Evolutionary conservation across 352 stramenopile species (phyloP), one percentile per base, ranked within the genome.

Genomic region (Aphanomyces cochlioides): DNA sequence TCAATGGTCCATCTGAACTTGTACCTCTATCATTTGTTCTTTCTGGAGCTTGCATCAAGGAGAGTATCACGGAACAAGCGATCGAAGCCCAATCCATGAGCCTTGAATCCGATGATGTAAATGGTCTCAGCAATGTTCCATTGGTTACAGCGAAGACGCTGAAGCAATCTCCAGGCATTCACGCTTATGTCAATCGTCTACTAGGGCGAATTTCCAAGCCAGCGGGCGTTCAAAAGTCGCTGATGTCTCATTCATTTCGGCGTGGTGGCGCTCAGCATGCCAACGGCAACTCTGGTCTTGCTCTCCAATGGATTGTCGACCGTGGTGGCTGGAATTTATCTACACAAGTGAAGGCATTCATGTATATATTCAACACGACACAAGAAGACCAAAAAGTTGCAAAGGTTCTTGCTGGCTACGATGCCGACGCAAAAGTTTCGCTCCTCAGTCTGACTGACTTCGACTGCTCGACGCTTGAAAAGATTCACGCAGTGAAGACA

Each of bases 161-260:
- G 43, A 48, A 48, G n/a, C n/a, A 48, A 15, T 48, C 43, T 48
- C 40, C 56, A 17, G 34, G 36, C 8, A 69, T 75, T 5, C 75
- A 78, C 57, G 40, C 39, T 8, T 57, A 77, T 47, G 66, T 76
- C 13, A 78, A 79, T 17, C 58, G 67, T 0, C 8, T 76, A 2
- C 74, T 81, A 3, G 67, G 66, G 8, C 65, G 67, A 8, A 28
- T 81, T 3, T 8, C 28, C 0, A 3, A 0, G 0, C 37, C 36
- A 0, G 64, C 64, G 21, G 72, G 60, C 1, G 61, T 78, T 0
- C 19, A 56, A 5, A 64, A 53, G 4, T 6, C 38, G 5, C 53
- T 78, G 3, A 74, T 60, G 1, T 79, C 72, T 1, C 76, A 77
- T 10, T 77, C 74, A 0, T 76, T 81, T 59, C 47, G 68, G 8